Evolutionary conservation across 1,284 basidiomycete species (phyloP).

Genomic region (Leccinum pachyderme): DNA sequence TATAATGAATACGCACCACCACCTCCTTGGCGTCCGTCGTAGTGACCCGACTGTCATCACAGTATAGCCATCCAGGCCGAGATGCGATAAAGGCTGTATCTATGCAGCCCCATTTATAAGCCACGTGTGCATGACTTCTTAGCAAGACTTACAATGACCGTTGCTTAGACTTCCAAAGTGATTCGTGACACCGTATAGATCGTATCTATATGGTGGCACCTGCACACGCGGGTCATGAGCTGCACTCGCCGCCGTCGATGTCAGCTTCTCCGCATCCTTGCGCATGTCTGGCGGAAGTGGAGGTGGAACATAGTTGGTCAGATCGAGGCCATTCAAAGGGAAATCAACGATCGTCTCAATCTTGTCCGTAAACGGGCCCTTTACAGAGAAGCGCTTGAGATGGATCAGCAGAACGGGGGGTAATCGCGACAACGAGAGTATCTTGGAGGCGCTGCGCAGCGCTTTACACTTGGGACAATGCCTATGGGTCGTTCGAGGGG

Average conservation of each 20-base stretch:
- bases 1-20: conserved; percentile 60
- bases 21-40: conserved; percentile 73
- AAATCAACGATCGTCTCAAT: conserved; percentile 89
- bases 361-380: conserved; percentile 94
- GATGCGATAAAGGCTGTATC: conserved; percentile 86
- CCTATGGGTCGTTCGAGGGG: conserved; percentile 44
- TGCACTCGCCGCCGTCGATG: background rate
- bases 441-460: conserved; percentile 72
- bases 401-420: conserved; percentile 95
- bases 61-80: conserved; percentile 80
- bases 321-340: conserved; percentile 79
- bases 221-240: conserved; percentile 76
- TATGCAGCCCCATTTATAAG: conserved; percentile 29
- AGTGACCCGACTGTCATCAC: conserved; percentile 81
- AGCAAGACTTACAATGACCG: conserved; percentile 77
- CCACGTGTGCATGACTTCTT: background rate
- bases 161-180: conserved; percentile 89
- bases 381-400: conserved; percentile 92
- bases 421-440: conserved; percentile 82
- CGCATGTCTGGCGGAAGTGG: conserved; percentile 66
- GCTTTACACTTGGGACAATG: conserved; percentile 88
- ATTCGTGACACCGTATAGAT: conserved; percentile 88
- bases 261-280: conserved; percentile 38
- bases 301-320: conserved; percentile 90
- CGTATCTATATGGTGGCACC: conserved; percentile 82